These are phyloP conservation scores for Colletotrichum sp. DNA, from an alignment of 2,329 filamentous ascomycete species.

Conservation along the genomic window DNA sequence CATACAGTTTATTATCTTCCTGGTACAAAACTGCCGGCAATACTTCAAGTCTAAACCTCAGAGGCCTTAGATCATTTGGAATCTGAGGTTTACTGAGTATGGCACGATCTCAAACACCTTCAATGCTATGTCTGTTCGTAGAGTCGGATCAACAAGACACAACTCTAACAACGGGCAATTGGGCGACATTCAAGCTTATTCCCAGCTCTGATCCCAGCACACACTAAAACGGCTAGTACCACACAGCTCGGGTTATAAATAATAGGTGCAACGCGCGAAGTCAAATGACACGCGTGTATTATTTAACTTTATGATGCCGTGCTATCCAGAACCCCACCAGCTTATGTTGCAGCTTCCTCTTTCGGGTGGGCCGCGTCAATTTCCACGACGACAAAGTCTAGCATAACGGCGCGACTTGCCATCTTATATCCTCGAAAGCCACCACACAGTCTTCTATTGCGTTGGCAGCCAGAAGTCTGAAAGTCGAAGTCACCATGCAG, in stretches of 20 bases:
- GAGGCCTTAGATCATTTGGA: neutral
- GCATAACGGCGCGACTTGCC: neutral
- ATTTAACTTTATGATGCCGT: neutral
- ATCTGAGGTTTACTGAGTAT: neutral
- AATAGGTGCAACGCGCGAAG: neutral
- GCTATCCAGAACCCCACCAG: neutral
- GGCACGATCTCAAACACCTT: neutral
- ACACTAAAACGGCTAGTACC: neutral
- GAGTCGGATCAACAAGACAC: neutral
- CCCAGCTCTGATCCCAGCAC: neutral
- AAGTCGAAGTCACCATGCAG: neutral
- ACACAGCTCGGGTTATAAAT: neutral
- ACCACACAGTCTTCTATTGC: neutral
- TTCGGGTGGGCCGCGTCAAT: neutral
- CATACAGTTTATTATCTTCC: neutral
- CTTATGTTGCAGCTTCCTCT: neutral
- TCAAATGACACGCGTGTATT: neutral
- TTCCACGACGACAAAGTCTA: neutral
- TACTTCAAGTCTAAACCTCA: neutral
- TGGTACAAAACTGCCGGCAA: neutral
- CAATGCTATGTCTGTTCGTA: neutral
- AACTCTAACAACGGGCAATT: neutral
- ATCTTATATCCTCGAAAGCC: neutral
- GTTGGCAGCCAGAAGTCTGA: neutral
- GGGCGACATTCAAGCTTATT: neutral